A percentile compares a stretch with the other conserved stretches of the same genome.
These are phyloP conservation scores for Nitzschia palea DNA, from an alignment of 108 stramenopile species.

Conservation along the genomic window DNA sequence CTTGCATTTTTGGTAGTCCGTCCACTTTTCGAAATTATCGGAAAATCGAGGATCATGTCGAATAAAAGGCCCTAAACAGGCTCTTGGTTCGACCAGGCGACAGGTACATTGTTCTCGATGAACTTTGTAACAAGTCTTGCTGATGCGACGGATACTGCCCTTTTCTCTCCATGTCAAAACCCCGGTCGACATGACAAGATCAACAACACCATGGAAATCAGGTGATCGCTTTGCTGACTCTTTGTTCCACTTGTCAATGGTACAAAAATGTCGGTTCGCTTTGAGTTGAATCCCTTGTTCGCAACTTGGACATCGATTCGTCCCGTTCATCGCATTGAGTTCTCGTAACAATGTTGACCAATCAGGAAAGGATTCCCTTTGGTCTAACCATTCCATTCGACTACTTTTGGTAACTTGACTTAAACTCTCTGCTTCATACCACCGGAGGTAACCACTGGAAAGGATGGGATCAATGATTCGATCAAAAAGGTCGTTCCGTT, in stretches of 20 bases:
- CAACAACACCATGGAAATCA: conserved; percentile 17
- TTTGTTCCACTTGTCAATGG: conserved; percentile 7
- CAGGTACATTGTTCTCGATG: conserved; percentile 20
- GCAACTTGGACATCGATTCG: conserved; percentile 23
- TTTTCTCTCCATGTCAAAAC: conserved; percentile 26
- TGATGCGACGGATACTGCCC: conserved; percentile 19
- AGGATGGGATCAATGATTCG: conserved; percentile 10
- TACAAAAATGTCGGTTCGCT: conserved; percentile 6
- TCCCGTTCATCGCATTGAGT: conserved; percentile 21
- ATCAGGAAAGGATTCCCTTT: conserved; percentile 6
- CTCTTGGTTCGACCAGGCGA: neutral
- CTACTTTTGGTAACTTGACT: conserved; percentile 6
- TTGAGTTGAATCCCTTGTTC: conserved; percentile 14
- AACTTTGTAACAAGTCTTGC: conserved; percentile 16
- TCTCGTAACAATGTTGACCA: conserved; percentile 20
- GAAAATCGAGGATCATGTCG: conserved; percentile 17
- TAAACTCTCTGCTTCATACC: conserved; percentile 16
- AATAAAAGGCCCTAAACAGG: conserved; percentile 11
- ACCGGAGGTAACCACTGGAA: conserved; percentile 14
- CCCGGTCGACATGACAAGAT: conserved; percentile 27
- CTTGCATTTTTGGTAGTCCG: conserved; percentile 13
- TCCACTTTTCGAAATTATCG: conserved; percentile 5
- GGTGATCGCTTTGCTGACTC: conserved; percentile 21
- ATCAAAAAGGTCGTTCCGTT: conserved; percentile 4
- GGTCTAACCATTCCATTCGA: conserved; percentile 2